Evolutionary conservation across 202 grass and related monocot species (phyloP).

Genomic region (Elaeis oleifera): DNA sequence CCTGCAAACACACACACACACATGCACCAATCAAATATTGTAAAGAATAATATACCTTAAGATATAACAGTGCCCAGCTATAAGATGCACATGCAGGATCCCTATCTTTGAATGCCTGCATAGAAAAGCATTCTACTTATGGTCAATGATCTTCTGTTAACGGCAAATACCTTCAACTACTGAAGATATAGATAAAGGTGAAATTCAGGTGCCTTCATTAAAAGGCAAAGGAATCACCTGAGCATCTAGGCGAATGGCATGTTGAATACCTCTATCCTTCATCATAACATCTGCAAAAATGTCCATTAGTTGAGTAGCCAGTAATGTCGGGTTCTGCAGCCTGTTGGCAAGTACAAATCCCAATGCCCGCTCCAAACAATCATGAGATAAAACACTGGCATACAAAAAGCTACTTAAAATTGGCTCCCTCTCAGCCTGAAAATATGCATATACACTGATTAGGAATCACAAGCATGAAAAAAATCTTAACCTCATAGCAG

Average conservation of each 20-base stretch:
- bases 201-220: constrained; percentile 1
- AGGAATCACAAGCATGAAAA: no score
- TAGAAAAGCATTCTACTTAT: neutral
- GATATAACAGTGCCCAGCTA: constrained; percentile 90
- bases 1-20: no score
- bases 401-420: constrained; percentile 97
- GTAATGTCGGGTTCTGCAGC: constrained; percentile 80
- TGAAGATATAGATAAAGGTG: neutral
- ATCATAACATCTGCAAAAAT: constrained; percentile 93
- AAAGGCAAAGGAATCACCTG: constrained; percentile 40
- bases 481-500: neutral
- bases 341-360: constrained; percentile 87
- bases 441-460: neutral
- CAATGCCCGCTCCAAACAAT: constrained; percentile 71
- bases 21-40: no score
- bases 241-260: constrained; percentile 90
- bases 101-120: constrained; percentile 87
- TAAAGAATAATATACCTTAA: constrained; percentile 51
- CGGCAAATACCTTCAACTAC: no score
- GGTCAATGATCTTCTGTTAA: no score
- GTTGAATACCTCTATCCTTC: constrained; percentile 61
- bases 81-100: constrained; percentile 93
- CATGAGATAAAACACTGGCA: constrained; percentile 80
- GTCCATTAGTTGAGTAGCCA: constrained; percentile 90
- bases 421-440: constrained; percentile 88